Evolutionary conservation across 2,329 filamentous ascomycete species (phyloP).

Genomic region (Tolypocladium paradoxum): DNA sequence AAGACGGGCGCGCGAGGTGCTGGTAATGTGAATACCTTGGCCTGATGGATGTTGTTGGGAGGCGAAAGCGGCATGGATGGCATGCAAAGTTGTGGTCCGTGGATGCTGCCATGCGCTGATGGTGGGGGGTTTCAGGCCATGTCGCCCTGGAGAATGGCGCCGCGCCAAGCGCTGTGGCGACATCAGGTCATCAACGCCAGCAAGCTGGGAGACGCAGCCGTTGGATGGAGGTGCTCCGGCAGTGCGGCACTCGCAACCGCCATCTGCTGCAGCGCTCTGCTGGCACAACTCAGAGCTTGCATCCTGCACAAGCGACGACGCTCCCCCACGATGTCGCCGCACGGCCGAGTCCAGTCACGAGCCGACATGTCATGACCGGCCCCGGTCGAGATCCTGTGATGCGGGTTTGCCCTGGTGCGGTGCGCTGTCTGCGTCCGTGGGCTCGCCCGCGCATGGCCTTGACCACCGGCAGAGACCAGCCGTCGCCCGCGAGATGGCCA

Average conservation of each 20-base stretch:
- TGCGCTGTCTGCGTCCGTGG: neutral
- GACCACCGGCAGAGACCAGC: neutral
- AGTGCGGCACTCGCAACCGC: neutral
- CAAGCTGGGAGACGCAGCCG: neutral
- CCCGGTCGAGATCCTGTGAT: neutral
- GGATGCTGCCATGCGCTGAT: neutral
- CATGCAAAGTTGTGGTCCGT: neutral
- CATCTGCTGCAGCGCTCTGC: constrained; percentile 1
- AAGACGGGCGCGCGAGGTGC: neutral
- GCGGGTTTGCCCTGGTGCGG: neutral
- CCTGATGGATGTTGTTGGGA: neutral
- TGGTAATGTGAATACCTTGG: neutral
- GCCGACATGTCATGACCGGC: constrained; percentile 17
- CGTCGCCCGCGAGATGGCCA: neutral
- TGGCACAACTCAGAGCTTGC: constrained; percentile 1
- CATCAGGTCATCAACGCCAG: neutral
- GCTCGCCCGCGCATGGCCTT: neutral
- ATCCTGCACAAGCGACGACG: constrained; percentile 4
- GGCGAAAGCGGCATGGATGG: neutral
- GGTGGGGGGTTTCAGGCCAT: neutral
- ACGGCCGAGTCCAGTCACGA: constrained; percentile 13
- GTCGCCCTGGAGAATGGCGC: neutral
- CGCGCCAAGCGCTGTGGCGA: neutral
- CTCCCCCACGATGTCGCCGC: constrained; percentile 8
- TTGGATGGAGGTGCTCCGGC: neutral